Evolutionary conservation across 2,329 filamentous ascomycete species (phyloP).

Genomic region (Stagonosporopsis cucurbitacearum): DNA sequence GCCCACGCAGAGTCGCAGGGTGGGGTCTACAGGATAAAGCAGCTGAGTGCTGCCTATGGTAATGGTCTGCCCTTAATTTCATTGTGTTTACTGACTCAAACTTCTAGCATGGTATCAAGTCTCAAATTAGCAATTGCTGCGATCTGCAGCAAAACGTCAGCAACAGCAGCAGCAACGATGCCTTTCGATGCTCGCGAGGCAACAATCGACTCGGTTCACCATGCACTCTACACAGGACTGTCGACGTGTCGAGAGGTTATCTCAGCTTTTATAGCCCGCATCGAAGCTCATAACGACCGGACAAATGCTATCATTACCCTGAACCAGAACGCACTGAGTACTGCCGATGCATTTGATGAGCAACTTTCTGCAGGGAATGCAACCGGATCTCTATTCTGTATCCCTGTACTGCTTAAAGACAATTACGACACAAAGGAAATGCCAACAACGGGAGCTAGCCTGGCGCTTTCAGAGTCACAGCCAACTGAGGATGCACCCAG

Average conservation of each 20-base stretch:
- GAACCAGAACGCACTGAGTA: slow-evolving; percentile 56
- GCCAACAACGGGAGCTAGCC: slow-evolving; percentile 64
- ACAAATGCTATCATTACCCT: slow-evolving; percentile 65
- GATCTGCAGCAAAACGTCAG: slow-evolving; percentile 16
- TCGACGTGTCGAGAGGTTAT: slow-evolving; percentile 63
- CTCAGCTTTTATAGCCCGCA: slow-evolving; percentile 62
- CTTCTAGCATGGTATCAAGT: slow-evolving; percentile 3
- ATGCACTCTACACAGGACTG: slow-evolving; percentile 59
- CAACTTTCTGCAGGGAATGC: slow-evolving; percentile 56
- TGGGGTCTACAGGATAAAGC: background rate
- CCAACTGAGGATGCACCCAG: slow-evolving; percentile 59
- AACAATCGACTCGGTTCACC: slow-evolving; percentile 64
- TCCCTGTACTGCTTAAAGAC: slow-evolving; percentile 69
- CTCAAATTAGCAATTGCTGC: slow-evolving; percentile 6
- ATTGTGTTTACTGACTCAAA: background rate
- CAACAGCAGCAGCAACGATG: slow-evolving; percentile 32
- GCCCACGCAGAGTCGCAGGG: background rate
- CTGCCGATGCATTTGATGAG: slow-evolving; percentile 60
- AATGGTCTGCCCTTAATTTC: background rate
- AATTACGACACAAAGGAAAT: slow-evolving; percentile 65
- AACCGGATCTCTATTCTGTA: slow-evolving; percentile 63
- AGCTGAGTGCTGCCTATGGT: slow-evolving; percentile 3
- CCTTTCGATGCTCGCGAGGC: slow-evolving; percentile 63
- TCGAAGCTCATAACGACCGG: slow-evolving; percentile 62
- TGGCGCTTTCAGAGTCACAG: slow-evolving; percentile 57